phyloP scores from a whole-genome alignment of 495 filamentous ascomycete species.

The Aspergillus baeticus region DNA sequence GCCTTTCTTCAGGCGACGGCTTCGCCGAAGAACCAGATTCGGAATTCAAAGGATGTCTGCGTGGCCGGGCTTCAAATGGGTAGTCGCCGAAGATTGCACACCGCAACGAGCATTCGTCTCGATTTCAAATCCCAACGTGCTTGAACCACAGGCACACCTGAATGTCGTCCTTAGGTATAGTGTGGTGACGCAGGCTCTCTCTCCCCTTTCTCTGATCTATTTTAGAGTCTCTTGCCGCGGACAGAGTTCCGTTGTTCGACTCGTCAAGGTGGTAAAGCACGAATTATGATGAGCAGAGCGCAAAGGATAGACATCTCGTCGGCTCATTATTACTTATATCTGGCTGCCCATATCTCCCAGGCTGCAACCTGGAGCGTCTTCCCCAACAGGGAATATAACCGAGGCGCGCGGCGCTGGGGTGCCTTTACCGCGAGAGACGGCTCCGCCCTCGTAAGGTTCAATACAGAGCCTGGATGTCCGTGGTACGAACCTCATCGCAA shows the following conservation, averaged over 20 bases:
- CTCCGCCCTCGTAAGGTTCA: not conserved
- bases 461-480: not conserved
- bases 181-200: not conserved
- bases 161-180: not conserved
- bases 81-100: conserved; percentile 3
- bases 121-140: not conserved
- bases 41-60: not conserved
- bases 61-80: not conserved
- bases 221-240: too few relatives aligned
- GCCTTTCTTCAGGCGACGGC: too few relatives aligned
- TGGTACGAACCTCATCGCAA: not conserved
- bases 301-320: not conserved
- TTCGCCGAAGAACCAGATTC: not conserved
- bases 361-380: conserved; percentile 15
- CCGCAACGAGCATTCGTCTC: not conserved
- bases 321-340: not conserved
- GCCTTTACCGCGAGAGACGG: not conserved
- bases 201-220: not conserved
- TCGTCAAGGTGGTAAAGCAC: too few relatives aligned
- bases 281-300: too few relatives aligned
- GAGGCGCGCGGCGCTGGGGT: conserved; percentile 12
- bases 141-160: not conserved
- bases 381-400: conserved; percentile 30
- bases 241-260: too few relatives aligned
- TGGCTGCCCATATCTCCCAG: not conserved